phyloP scores from a whole-genome alignment of 2,329 filamentous ascomycete species.

The Stagonosporopsis chrysanthemi region DNA sequence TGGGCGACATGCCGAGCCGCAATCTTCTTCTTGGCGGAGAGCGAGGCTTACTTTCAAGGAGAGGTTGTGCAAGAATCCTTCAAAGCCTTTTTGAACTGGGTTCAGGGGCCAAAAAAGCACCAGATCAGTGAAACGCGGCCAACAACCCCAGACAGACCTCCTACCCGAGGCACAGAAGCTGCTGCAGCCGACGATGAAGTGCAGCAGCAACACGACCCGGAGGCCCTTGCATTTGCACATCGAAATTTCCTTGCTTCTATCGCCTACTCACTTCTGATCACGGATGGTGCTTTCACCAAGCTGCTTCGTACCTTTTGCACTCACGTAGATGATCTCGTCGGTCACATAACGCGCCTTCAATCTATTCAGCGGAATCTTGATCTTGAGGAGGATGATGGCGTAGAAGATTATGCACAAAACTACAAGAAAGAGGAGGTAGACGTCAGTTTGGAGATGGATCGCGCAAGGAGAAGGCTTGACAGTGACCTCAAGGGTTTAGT shows the following conservation, averaged over 20 bases:
- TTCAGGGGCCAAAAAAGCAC: slow-evolving; percentile 53
- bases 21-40: slow-evolving; percentile 87
- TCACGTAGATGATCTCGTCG: slow-evolving; percentile 81
- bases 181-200: slow-evolving; percentile 3
- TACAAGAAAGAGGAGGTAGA: slow-evolving; percentile 74
- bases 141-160: slow-evolving; percentile 15
- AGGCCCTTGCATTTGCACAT: slow-evolving; percentile 83
- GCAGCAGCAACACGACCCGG: slow-evolving; percentile 73
- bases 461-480: slow-evolving; percentile 71
- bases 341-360: slow-evolving; percentile 77
- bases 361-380: slow-evolving; percentile 79
- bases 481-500: slow-evolving; percentile 69
- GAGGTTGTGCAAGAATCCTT: slow-evolving; percentile 85
- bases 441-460: slow-evolving; percentile 69
- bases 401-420: slow-evolving; percentile 63
- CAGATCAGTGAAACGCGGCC: slow-evolving; percentile 4
- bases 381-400: slow-evolving; percentile 81
- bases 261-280: slow-evolving; percentile 70
- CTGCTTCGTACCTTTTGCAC: slow-evolving; percentile 71
- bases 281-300: slow-evolving; percentile 68
- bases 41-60: slow-evolving; percentile 86
- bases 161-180: slow-evolving; percentile 13
- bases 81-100: slow-evolving; percentile 79
- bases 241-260: slow-evolving; percentile 76
- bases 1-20: slow-evolving; percentile 92